These are phyloP conservation scores for Arthrinium phaeospermum DNA, from an alignment of 2,329 filamentous ascomycete species.

Conservation along the genomic window DNA sequence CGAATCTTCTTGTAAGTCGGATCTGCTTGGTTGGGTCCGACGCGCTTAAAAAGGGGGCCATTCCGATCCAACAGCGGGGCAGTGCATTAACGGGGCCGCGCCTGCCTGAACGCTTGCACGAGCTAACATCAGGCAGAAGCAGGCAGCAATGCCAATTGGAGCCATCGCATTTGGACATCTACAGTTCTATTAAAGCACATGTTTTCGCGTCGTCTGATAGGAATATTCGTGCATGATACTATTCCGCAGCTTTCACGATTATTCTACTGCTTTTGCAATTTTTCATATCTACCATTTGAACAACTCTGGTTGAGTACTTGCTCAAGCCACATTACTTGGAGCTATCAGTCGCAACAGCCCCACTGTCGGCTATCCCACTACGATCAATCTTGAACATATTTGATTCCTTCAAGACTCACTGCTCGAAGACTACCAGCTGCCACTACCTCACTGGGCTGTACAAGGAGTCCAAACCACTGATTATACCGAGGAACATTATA, in stretches of 20 bases:
- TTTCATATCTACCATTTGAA: neutral
- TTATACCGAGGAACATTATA: too few relatives aligned
- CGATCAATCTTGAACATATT: too few relatives aligned
- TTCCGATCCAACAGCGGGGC: neutral
- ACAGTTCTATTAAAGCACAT: neutral
- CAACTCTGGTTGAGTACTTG: neutral
- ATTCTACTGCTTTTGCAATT: neutral
- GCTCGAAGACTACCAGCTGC: too few relatives aligned
- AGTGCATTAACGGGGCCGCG: neutral
- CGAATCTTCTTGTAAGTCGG: too few relatives aligned
- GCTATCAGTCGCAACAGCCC: neutral
- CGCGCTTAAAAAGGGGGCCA: neutral
- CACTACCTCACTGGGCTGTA: too few relatives aligned
- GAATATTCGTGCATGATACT: neutral
- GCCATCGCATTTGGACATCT: neutral
- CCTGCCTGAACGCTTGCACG: neutral
- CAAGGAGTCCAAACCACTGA: too few relatives aligned
- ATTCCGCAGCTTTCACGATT: neutral
- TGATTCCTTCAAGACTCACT: too few relatives aligned
- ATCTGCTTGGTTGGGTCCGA: too few relatives aligned
- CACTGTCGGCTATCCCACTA: neutral
- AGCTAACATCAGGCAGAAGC: neutral
- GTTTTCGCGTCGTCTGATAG: neutral
- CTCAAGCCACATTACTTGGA: neutral
- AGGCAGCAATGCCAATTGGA: neutral